A percentile compares a stretch with the other conserved stretches of the same genome.
Conservation (phyloP, 805 yeast genomes). For the Candida quercuum region DNA sequence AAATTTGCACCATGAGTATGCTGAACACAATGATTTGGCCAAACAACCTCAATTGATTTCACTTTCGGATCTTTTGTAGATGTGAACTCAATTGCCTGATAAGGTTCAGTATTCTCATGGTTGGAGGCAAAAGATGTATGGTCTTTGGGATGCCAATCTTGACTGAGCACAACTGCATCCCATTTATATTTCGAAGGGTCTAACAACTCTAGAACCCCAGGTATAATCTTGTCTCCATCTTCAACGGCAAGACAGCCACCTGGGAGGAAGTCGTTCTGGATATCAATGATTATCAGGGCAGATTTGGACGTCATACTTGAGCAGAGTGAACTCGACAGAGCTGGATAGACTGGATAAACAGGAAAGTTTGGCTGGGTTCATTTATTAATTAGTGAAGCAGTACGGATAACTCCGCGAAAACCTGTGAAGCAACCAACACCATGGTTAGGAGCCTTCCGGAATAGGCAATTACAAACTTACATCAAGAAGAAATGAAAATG, state of each 20-base stretch:
- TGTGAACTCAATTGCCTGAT: slow-evolving; percentile 37
- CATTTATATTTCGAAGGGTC: slow-evolving; percentile 40
- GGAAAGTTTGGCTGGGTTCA: too few relatives aligned
- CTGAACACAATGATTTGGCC: slow-evolving; percentile 94
- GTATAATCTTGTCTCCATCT: slow-evolving; percentile 55
- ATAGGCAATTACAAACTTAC: slow-evolving; percentile 19
- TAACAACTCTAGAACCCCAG: slow-evolving; percentile 43
- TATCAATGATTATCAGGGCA: slow-evolving; percentile 72
- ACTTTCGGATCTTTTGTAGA: slow-evolving; percentile 40
- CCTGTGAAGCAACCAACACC: neutral
- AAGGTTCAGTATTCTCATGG: slow-evolving; percentile 48
- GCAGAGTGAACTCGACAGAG: neutral
- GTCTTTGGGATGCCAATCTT: slow-evolving; percentile 83
- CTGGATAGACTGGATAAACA: neutral
- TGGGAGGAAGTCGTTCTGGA: slow-evolving; percentile 85
- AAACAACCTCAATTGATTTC: slow-evolving; percentile 43
- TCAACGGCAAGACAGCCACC: slow-evolving; percentile 77
- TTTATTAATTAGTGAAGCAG: neutral
- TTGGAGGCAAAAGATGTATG: slow-evolving; percentile 81
- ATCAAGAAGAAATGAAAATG: slow-evolving; percentile 9
- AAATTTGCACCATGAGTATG: slow-evolving; percentile 60
- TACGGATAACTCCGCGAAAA: neutral
- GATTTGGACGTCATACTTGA: slow-evolving; percentile 16
- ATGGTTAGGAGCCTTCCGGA: neutral
- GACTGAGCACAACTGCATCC: slow-evolving; percentile 64